Evolutionary conservation across 2,329 filamentous ascomycete genomes (phyloP).

Genomic region (Monosporascus ibericus): DNA sequence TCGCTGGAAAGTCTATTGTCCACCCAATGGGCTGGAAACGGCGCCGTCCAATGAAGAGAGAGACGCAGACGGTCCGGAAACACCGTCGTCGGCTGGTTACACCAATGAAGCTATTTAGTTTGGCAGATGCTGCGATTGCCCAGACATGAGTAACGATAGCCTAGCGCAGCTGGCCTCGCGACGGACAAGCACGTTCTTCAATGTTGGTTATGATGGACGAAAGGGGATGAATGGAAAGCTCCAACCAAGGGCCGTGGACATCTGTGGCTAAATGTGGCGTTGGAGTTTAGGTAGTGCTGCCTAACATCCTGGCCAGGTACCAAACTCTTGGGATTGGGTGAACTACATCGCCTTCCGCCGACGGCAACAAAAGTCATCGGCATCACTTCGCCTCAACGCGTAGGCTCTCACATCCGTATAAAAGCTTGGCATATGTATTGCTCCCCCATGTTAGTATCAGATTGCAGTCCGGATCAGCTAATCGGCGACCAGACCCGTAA

Average conservation of each 20-base stretch:
- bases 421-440: not conserved
- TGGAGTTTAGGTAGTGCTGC: not conserved
- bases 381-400: not conserved
- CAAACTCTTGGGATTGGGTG: not conserved
- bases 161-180: too few relatives aligned
- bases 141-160: not conserved
- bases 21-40: slow-evolving; percentile 24
- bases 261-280: not conserved
- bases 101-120: not conserved
- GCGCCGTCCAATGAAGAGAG: slow-evolving; percentile 17
- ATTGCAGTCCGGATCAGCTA: too few relatives aligned
- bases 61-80: not conserved
- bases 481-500: too few relatives aligned
- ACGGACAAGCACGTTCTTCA: too few relatives aligned
- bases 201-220: too few relatives aligned
- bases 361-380: not conserved
- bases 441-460: not conserved
- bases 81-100: not conserved
- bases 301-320: not conserved
- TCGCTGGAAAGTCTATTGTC: slow-evolving; percentile 18
- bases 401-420: not conserved
- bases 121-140: not conserved
- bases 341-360: not conserved
- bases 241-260: too few relatives aligned
- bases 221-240: too few relatives aligned